Base-by-base conservation (phyloP, 768 basidiomycete species). In the Hypholoma sublateritium region DNA sequence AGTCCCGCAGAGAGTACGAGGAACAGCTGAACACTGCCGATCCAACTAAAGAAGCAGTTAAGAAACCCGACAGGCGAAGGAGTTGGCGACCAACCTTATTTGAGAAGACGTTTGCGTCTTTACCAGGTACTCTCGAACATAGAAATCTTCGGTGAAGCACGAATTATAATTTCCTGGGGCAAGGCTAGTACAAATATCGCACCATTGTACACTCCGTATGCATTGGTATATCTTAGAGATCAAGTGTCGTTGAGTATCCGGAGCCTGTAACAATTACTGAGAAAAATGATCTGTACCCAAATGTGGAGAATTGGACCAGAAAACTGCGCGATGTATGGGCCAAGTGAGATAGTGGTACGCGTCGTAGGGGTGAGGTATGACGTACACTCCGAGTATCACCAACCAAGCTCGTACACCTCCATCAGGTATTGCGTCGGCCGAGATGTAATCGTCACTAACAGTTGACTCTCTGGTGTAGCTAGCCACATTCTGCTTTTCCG, bases 341-440 rank as follows among this genome's bases (percentile, higher is more conserved):
- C 25, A 25, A 46, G 17, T 46, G 24, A 8, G n/a, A 46, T 25
- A 12, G 11, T 9, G 22, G 7, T n/a, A 12, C 12, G 44, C n/a
- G 21, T 46, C 21, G 22, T 42, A n/a, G 21, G 11, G 14, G 5
- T 11, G 28, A 32, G 9, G 28, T 32, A 32, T 32, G 28, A 65
- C 73, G 62, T 59, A 79, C 76, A 75, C 77, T 50, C 80, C 80
- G n/a, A 69, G 17, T 21, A 80, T 71, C 9, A 74, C 73, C 22
- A 71, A 60, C 80, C 78, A 80, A 5, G 74, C 78, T 48, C 70
- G 64, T 60, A 62, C 63, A 7, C 78, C 78, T n/a, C 77, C 77
- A 35, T 79, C 77, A 17, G 75, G 70, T 61, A 65, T 63, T 22
- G 50, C 14, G 12, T 57, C 56, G 7, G 61, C 54, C 3, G 44